Evolutionary conservation across 2,329 filamentous ascomycete species (phyloP).

Genomic region (Corniculantispora saksenae): DNA sequence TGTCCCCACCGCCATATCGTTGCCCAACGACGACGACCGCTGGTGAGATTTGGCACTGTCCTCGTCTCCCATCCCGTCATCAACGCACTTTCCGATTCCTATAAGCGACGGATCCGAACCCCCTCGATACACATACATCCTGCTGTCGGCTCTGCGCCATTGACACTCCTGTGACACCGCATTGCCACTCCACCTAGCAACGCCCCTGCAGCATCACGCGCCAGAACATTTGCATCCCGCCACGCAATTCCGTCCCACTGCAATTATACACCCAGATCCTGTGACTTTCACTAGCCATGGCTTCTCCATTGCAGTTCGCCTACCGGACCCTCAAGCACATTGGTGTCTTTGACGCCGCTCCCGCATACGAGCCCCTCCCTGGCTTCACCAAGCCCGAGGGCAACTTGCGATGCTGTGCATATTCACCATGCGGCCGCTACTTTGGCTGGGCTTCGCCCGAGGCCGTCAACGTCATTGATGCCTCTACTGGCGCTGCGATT

Average conservation of each 20-base stretch:
- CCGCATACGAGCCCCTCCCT: constrained; percentile 80
- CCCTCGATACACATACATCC: constrained; percentile 13
- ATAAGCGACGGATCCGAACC: constrained; percentile 12
- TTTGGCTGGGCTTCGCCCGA: constrained; percentile 93
- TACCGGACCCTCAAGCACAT: constrained; percentile 97
- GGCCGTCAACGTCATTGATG: constrained; percentile 81
- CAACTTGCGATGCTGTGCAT: constrained; percentile 90
- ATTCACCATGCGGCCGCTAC: constrained; percentile 94
- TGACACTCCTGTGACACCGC: constrained; percentile 11
- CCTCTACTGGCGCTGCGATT: constrained; percentile 72
- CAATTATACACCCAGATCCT: constrained; percentile 42
- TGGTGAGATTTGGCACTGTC: constrained; percentile 13
- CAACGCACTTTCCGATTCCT: constrained; percentile 12
- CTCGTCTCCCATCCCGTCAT: constrained; percentile 8
- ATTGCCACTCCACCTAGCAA: constrained; percentile 5
- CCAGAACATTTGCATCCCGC: constrained; percentile 19
- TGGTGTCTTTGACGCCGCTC: constrained; percentile 88
- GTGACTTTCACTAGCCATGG: constrained; percentile 95
- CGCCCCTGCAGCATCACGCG: constrained; percentile 19
- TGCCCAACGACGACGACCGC: constrained; percentile 11
- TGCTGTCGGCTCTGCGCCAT: constrained; percentile 11
- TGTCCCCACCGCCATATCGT: constrained; percentile 18
- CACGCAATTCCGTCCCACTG: constrained; percentile 27
- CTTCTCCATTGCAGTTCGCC: constrained; percentile 89
- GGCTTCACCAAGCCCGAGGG: constrained; percentile 88